Evolutionary conservation across 2,329 filamentous ascomycete species (phyloP).

Genomic region (Diaporthe citriasiana): DNA sequence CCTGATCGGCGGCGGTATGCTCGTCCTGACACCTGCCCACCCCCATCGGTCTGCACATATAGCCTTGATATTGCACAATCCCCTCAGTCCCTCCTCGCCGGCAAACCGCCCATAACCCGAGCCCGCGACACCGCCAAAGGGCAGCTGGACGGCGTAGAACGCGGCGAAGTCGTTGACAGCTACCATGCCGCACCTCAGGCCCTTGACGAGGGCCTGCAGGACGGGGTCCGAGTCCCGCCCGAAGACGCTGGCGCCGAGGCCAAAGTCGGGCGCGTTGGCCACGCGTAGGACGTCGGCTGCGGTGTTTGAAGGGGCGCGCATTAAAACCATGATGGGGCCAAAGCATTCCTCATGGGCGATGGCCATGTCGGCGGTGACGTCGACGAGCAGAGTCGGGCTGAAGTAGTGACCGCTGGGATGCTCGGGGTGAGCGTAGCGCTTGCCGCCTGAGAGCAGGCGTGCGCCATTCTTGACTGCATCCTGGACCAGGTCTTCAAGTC

Average conservation of each 20-base stretch:
- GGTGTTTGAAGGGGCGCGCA: conserved; percentile 77
- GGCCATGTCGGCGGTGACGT: conserved; percentile 87
- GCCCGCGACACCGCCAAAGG: conserved; percentile 91
- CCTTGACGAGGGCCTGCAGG: conserved; percentile 74
- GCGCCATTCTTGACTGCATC: conserved; percentile 86
- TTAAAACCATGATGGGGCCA: conserved; percentile 88
- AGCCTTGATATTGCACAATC: conserved; percentile 89
- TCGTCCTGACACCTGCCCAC: conserved; percentile 76
- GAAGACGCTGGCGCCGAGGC: conserved; percentile 90
- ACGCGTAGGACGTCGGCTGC: conserved; percentile 77
- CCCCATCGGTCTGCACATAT: conserved; percentile 82
- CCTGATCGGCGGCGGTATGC: conserved; percentile 83
- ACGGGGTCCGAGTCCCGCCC: conserved; percentile 74
- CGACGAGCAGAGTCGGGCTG: conserved; percentile 87
- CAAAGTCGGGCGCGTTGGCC: conserved; percentile 88
- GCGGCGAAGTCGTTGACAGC: conserved; percentile 95
- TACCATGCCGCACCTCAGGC: conserved; percentile 88
- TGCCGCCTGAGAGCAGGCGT: conserved; percentile 84
- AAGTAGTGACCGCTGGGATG: conserved; percentile 92
- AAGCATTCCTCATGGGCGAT: conserved; percentile 95
- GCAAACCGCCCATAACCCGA: conserved; percentile 95
- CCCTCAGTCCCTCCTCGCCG: conserved; percentile 87
- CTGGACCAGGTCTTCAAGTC: conserved; percentile 81
- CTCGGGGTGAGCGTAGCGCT: conserved; percentile 77
- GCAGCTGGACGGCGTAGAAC: conserved; percentile 93